phyloP scores from a whole-genome alignment of 108 stramenopile species.

The Skeletonema grethae region DNA sequence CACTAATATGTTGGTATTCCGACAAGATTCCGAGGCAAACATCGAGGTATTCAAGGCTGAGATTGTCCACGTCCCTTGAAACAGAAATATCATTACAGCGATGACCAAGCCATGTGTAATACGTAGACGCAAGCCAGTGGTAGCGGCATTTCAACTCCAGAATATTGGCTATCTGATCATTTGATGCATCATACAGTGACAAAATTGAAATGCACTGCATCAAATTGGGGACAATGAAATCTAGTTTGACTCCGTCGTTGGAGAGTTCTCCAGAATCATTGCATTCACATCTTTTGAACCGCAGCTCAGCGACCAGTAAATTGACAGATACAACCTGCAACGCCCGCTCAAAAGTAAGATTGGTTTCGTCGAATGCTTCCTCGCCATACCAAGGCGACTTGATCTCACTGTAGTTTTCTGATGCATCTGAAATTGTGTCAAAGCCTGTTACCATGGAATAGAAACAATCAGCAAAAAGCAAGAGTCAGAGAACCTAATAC shows the following conservation, averaged over 20 bases:
- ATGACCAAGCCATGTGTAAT: conserved; percentile 70
- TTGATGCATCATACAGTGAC: conserved; percentile 2
- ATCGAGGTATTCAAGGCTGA: conserved; percentile 59
- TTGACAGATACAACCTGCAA: conserved; percentile 70
- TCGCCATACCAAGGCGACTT: conserved; percentile 31
- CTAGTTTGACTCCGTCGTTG: conserved; percentile 57
- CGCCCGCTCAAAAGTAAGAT: background rate
- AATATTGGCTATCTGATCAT: conserved; percentile 7
- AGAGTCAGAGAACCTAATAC: background rate
- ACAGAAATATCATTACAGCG: conserved; percentile 45
- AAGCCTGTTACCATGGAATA: conserved; percentile 27
- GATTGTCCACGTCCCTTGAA: conserved; percentile 59
- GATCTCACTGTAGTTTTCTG: conserved; percentile 1
- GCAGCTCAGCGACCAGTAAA: conserved; percentile 69
- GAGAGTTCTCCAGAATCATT: conserved; percentile 46
- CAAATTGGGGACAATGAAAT: conserved; percentile 58
- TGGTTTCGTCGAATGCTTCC: background rate
- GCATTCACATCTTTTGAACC: conserved; percentile 63
- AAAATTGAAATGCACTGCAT: conserved; percentile 41
- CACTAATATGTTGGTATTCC: background rate
- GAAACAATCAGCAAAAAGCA: background rate
- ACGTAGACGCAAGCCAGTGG: conserved; percentile 71
- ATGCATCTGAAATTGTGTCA: conserved; percentile 10
- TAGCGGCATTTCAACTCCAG: conserved; percentile 52
- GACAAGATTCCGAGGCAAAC: conserved; percentile 44